Evolutionary conservation across 202 grass and related monocot species (phyloP), one percentile per base, ranked within the genome.

Genomic region (Digitaria exilis): DNA sequence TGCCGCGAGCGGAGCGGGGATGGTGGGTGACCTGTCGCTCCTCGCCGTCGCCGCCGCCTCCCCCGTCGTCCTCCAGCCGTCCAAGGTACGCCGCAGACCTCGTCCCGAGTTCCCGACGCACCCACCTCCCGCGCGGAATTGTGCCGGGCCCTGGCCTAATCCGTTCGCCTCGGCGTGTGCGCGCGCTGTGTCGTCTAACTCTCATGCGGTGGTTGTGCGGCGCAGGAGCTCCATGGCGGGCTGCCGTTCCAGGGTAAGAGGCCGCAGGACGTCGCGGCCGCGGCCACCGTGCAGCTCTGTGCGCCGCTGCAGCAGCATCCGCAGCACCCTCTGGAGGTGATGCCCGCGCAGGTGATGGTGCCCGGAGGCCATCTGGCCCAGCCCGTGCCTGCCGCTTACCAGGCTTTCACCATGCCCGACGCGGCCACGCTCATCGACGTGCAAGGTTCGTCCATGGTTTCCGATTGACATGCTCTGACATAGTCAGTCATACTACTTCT

Each of bases 11-110:
- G 8, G 12, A 25, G 6, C 19, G 31, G 13, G 14, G 80, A 87
- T 87, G 88, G 63, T 90, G 69, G 80, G 68, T 44, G 80, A 90
- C 44, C 69, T 90, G 3, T 87, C 88, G 61, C 80, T 90, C 69
- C 70, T 90, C 44, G 69, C 88, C 54, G n/a, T 51, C 78, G 48
- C 87, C 70, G 70, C 87, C 65, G 66, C 50, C 19, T 90, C 84
- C 45, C 88, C 84, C 45, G 84, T 80, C 70, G 18, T 87, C 70
- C 46, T 80, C 62, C 69, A 35, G 35, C 84, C 76, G 2, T 57
- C 84, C 70, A 90, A 87, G 84, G 87, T 85, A 55, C 44, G 14
- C 7, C 17, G 24, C 28, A 2, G 11, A 26, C 1, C 28, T 15
- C 0, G 0, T 19, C 14, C 62, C 49, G 52, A 13, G 1, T n/a